A percentile compares a stretch with the other conserved stretches of the same genome.
phyloP scores from a whole-genome alignment of 805 yeast species.

The Priceomyces fermenticarens region DNA sequence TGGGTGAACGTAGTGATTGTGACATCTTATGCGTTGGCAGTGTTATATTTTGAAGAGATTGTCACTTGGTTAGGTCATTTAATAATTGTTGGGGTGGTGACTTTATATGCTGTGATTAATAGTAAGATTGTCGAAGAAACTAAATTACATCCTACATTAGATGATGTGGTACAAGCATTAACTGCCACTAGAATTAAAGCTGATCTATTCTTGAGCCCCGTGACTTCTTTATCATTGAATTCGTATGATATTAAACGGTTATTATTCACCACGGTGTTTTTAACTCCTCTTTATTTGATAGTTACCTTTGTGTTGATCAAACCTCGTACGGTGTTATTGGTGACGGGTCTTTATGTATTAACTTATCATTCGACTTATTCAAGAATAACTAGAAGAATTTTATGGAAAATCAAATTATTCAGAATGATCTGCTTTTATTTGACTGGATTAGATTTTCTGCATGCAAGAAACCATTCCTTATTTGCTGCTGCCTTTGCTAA shows the following conservation, averaged over 20 bases:
- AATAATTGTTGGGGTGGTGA: constrained; percentile 57
- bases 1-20: constrained; percentile 71
- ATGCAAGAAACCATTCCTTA: constrained; percentile 42
- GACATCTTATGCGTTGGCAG: constrained; percentile 51
- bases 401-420: constrained; percentile 78
- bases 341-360: constrained; percentile 57
- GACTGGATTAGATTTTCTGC: constrained; percentile 79
- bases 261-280: constrained; percentile 76
- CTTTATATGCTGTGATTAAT: constrained; percentile 59
- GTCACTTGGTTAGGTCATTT: constrained; percentile 83
- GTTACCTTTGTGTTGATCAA: constrained; percentile 64
- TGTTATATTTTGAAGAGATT: constrained; percentile 75
- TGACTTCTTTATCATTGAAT: constrained; percentile 68
- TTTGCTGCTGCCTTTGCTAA: constrained; percentile 56
- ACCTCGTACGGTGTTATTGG: constrained; percentile 64
- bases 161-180: constrained; percentile 76
- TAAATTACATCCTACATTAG: constrained; percentile 72
- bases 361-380: constrained; percentile 88
- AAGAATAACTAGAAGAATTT: constrained; percentile 73
- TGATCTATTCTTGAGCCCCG: constrained; percentile 77
- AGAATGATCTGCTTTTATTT: constrained; percentile 73
- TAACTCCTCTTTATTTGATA: constrained; percentile 81
- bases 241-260: constrained; percentile 77
- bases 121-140: constrained; percentile 56
- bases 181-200: constrained; percentile 72